Conservation (phyloP, 2,329 filamentous ascomycete genomes). For the Claviceps monticola region DNA sequence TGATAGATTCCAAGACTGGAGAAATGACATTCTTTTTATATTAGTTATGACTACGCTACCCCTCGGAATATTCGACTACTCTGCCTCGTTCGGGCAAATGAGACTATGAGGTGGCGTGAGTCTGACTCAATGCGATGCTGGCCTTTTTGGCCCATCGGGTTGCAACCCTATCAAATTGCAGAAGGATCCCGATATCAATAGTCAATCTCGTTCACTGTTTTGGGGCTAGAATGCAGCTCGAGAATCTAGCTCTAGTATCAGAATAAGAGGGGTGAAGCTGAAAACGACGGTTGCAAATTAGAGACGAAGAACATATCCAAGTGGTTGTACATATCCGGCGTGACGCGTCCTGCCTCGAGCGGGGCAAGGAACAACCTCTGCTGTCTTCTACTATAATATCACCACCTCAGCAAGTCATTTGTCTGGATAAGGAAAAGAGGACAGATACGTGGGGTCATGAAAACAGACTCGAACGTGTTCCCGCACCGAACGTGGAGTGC, state of each 20-base stretch:
- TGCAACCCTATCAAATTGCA: neutral
- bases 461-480: too few relatives aligned
- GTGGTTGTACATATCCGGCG: too few relatives aligned
- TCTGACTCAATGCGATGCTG: neutral
- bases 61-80: neutral
- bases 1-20: too few relatives aligned
- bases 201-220: neutral
- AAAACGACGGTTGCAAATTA: neutral
- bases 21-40: neutral
- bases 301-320: too few relatives aligned
- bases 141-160: neutral
- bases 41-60: neutral
- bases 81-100: neutral
- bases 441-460: too few relatives aligned
- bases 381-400: too few relatives aligned
- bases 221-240: neutral
- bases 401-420: too few relatives aligned
- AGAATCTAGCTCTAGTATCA: neutral
- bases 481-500: too few relatives aligned
- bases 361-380: too few relatives aligned
- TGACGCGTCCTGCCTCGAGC: too few relatives aligned
- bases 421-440: too few relatives aligned
- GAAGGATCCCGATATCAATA: neutral
- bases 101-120: neutral
- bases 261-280: neutral